Evolutionary conservation across 176 grass and related monocot species (phyloP), one percentile per base, ranked within the genome.

Genomic region (Eragrostis nindensis): DNA sequence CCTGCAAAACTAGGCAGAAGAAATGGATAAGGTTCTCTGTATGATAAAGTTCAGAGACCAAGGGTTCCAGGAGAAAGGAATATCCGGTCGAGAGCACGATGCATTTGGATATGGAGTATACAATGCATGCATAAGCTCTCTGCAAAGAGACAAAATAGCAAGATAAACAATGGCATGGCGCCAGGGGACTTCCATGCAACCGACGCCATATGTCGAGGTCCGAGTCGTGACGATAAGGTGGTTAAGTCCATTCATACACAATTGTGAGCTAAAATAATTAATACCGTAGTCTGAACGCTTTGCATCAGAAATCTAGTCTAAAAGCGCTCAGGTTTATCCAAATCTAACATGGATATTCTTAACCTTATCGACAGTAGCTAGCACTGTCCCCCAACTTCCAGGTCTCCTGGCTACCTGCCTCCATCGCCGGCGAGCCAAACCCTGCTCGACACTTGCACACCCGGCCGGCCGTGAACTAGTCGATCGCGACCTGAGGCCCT

Each of bases 401-500:
- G 55, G n/a, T 59, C 55, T 59, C 68, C 59, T 19, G 62, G 62
- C 16, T 11, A 11, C 32, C 80, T 72, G 44, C 41, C 43, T 65
- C 36, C 65, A 11, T 25, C 65, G 72, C 71, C 73, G 79, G 71
- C 36, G 38, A 64, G 73, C 84, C 73, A 82, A 47, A 82, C 85
- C 3, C 18, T 8, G 56, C 57, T 64, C 39, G 39, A 66, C 80
- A 87, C 66, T 44, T 82, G 79, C 65, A 21, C 63, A 26, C 6
- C 19, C 15, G 16, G 29, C 49, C 57, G 27, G 45, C 75, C 75
- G 65, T 78, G 76, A 19, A 49, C 60, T 26, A 27, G 43, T 36
- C 5, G 56, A 45, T 22, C 40, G 41, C 24, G 41, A 30, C 41
- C 73, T 12, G 40, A 3, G 24, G 13, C 41, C 6, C 61, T 44